Percentiles rank a stretch among this genome's conserved stretches.
Evolutionary conservation across 176 grass and related monocot species (phyloP).

Genomic region (Chrysopogon serrulatus): DNA sequence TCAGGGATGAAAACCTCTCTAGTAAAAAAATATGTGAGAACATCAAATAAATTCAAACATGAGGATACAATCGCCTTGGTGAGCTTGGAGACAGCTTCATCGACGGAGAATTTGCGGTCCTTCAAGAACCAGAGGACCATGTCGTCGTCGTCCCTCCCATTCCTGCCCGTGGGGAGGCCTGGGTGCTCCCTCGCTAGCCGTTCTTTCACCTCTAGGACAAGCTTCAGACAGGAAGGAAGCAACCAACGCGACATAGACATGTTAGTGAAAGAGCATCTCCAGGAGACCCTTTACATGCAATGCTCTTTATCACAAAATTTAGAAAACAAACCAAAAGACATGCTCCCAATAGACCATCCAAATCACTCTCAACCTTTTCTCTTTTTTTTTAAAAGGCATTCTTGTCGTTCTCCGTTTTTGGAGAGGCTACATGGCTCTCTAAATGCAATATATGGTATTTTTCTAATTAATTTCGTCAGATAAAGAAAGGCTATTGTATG

Average conservation of each 20-base stretch:
- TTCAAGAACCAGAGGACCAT: conserved; percentile 95
- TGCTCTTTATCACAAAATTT: background rate
- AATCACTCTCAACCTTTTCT: background rate
- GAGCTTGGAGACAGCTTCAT: conserved; percentile 63
- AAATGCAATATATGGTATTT: background rate
- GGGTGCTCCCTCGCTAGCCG: conserved; percentile 59
- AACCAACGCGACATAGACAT: background rate
- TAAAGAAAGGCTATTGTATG: too few species aligned
- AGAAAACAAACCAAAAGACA: background rate
- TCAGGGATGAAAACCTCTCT: too few species aligned
- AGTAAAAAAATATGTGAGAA: too few species aligned
- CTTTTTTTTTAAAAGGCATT: background rate
- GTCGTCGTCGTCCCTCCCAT: conserved; percentile 78
- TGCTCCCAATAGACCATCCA: background rate
- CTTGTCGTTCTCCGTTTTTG: background rate
- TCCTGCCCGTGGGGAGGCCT: conserved; percentile 58
- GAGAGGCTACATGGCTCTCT: background rate
- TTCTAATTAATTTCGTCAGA: background rate
- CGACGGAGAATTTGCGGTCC: conserved; percentile 73
- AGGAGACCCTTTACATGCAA: background rate
- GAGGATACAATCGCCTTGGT: conserved; percentile 88
- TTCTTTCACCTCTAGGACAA: conserved; percentile 73
- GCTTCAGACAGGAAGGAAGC: conserved; percentile 33
- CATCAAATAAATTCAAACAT: too few species aligned
- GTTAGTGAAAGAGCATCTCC: background rate